A percentile compares a stretch with the other conserved stretches of the same genome.
phyloP scores from a whole-genome alignment of 2,329 filamentous ascomycete genomes.

The Phyllosticta capitalensis region DNA sequence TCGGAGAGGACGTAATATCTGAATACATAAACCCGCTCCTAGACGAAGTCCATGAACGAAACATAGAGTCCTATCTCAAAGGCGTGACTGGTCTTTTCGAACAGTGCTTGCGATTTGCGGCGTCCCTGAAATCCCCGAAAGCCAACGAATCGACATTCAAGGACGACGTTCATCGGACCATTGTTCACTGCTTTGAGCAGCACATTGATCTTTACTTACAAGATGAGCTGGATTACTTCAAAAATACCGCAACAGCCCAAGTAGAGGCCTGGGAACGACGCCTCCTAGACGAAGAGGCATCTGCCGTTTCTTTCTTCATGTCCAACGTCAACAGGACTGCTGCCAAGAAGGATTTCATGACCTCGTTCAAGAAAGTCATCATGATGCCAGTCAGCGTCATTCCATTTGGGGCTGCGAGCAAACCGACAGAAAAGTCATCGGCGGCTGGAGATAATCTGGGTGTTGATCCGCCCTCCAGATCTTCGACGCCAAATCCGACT shows the following conservation, averaged over 20 bases:
- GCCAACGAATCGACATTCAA: conserved; percentile 51
- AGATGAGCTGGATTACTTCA: conserved; percentile 84
- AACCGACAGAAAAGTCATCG: conserved; percentile 19
- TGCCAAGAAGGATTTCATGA: conserved; percentile 92
- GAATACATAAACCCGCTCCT: conserved; percentile 81
- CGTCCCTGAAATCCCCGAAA: conserved; percentile 58
- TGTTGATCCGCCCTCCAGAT: conserved; percentile 8
- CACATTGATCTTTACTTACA: conserved; percentile 90
- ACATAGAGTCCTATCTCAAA: conserved; percentile 69
- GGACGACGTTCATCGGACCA: conserved; percentile 56
- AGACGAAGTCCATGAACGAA: conserved; percentile 73
- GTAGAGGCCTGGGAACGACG: conserved; percentile 87
- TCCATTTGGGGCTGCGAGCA: conserved; percentile 25
- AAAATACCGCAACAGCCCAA: conserved; percentile 61
- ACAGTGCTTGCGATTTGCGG: conserved; percentile 69
- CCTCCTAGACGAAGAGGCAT: conserved; percentile 80
- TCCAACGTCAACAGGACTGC: conserved; percentile 87
- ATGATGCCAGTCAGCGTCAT: conserved; percentile 97
- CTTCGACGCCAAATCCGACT: conserved; percentile 28
- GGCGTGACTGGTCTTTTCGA: conserved; percentile 82
- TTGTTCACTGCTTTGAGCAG: conserved; percentile 72
- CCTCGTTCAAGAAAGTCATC: conserved; percentile 94
- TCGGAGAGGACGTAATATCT: conserved; percentile 70
- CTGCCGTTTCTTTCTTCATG: conserved; percentile 91
- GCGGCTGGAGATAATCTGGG: conserved; percentile 23